phyloP scores from a whole-genome alignment of 768 basidiomycete genomes.

The Mycena latifolia region DNA sequence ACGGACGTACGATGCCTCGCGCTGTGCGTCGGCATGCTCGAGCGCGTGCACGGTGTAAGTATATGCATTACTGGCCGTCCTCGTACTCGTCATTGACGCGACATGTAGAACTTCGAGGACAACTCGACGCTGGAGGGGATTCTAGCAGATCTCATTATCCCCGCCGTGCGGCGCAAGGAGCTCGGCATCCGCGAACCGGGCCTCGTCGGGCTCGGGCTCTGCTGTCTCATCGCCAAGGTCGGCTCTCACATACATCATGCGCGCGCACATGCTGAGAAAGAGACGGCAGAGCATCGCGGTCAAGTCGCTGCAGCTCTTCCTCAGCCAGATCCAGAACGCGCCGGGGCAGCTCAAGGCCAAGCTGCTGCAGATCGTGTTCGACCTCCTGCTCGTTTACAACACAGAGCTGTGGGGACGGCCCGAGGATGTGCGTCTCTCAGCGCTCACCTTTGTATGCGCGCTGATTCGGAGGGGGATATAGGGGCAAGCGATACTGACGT shows the following conservation, averaged over 20 bases:
- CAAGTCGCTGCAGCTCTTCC: slow-evolving; percentile 84
- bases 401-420: slow-evolving; percentile 74
- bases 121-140: slow-evolving; percentile 88
- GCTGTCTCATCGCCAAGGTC: slow-evolving; percentile 87
- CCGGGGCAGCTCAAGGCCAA: slow-evolving; percentile 83
- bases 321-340: slow-evolving; percentile 82
- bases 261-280: neutral
- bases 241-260: neutral
- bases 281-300: slow-evolving; percentile 66
- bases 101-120: slow-evolving; percentile 73
- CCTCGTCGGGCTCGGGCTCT: slow-evolving; percentile 82
- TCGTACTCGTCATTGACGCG: slow-evolving; percentile 35
- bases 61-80: too few relatives aligned
- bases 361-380: slow-evolving; percentile 89
- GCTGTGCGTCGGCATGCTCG: slow-evolving; percentile 89
- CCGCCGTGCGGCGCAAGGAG: slow-evolving; percentile 91
- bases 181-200: slow-evolving; percentile 85
- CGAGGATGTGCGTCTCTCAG: slow-evolving; percentile 46
- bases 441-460: too few relatives aligned
- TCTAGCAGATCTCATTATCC: slow-evolving; percentile 88
- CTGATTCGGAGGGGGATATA: neutral
- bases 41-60: slow-evolving; percentile 90
- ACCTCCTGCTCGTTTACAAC: slow-evolving; percentile 92
- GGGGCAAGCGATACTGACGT: slow-evolving; percentile 58
- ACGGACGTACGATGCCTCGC: slow-evolving; percentile 87